Conservation (phyloP, 768 basidiomycete genomes). For the Lentinus tigrinus region DNA sequence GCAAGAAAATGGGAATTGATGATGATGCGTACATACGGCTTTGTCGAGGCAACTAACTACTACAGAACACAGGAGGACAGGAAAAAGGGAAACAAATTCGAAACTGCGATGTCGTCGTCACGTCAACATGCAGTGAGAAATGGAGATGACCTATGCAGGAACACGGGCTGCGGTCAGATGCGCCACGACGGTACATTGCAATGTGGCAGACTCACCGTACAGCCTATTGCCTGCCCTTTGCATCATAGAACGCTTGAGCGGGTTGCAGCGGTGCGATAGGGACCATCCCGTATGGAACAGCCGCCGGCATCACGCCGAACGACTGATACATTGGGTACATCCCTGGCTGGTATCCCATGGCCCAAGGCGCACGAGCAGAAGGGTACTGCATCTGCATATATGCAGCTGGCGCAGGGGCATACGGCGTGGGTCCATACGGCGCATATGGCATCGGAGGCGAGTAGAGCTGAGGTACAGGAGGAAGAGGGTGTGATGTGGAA, state of each 20-base stretch:
- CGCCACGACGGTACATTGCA: background rate
- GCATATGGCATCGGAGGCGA: constrained; percentile 2
- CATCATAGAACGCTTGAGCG: constrained; percentile 7
- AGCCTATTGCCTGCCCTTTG: constrained; percentile 4
- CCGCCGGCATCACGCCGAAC: constrained; percentile 7
- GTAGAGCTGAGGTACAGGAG: background rate
- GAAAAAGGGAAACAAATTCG: background rate
- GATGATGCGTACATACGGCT: constrained; percentile 2
- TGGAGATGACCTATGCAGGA: background rate
- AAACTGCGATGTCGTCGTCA: background rate
- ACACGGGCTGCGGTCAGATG: background rate
- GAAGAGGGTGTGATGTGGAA: background rate
- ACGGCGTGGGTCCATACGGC: constrained; percentile 3
- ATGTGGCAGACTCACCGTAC: background rate
- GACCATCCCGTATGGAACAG: constrained; percentile 11
- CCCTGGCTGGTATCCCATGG: constrained; percentile 16
- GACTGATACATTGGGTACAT: constrained; percentile 14
- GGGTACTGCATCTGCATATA: constrained; percentile 16
- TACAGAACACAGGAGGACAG: constrained; percentile 5
- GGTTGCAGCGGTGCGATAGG: constrained; percentile 10
- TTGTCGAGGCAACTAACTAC: constrained; percentile 11
- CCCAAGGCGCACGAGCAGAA: constrained; percentile 10
- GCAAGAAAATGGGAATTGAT: background rate
- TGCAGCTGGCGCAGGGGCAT: constrained; percentile 2
- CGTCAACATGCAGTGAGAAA: background rate